A percentile compares a stretch with the other conserved stretches of the same genome.
These are phyloP conservation scores for Tylopilus plumbeoviolaceoides DNA, from an alignment of 768 basidiomycete genomes.

Conservation along the genomic window DNA sequence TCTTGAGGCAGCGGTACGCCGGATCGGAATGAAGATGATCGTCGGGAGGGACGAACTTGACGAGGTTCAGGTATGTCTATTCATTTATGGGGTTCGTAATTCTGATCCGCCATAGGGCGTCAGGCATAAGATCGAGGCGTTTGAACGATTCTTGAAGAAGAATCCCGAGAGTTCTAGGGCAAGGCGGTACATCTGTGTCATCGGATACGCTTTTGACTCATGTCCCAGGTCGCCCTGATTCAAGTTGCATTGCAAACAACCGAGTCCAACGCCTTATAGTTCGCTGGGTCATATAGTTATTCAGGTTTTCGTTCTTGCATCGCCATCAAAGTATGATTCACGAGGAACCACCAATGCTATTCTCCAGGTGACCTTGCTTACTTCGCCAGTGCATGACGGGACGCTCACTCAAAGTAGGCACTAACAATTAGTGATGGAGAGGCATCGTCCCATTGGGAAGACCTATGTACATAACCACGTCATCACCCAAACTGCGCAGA, in stretches of 20 bases:
- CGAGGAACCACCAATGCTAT: slow-evolving; percentile 84
- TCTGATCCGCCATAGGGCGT: slow-evolving; percentile 48
- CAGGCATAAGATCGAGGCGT: too few species aligned
- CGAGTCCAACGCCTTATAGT: slow-evolving; percentile 62
- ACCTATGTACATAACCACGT: slow-evolving; percentile 85
- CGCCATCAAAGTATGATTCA: slow-evolving; percentile 77
- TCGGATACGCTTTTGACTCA: neutral
- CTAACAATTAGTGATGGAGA: slow-evolving; percentile 76
- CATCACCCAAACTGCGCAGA: slow-evolving; percentile 80
- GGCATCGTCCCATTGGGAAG: slow-evolving; percentile 73
- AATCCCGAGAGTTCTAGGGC: slow-evolving; percentile 80
- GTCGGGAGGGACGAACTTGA: slow-evolving; percentile 89
- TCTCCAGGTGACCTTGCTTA: too few species aligned
- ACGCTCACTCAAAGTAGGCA: slow-evolving; percentile 37
- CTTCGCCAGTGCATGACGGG: too few species aligned
- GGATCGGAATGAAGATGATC: slow-evolving; percentile 85
- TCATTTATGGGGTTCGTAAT: neutral
- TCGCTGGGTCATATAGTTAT: slow-evolving; percentile 83
- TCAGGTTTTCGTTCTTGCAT: slow-evolving; percentile 86
- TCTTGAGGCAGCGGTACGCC: slow-evolving; percentile 74
- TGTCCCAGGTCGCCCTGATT: slow-evolving; percentile 66
- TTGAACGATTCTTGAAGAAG: too few species aligned
- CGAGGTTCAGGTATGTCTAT: slow-evolving; percentile 56
- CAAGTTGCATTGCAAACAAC: slow-evolving; percentile 86
- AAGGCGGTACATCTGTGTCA: slow-evolving; percentile 40